Percentiles rank a stretch among this genome's conserved stretches.
Evolutionary conservation across 164 flowering plant genomes (phyloP).

Genomic region (Umbilicus rupestris): DNA sequence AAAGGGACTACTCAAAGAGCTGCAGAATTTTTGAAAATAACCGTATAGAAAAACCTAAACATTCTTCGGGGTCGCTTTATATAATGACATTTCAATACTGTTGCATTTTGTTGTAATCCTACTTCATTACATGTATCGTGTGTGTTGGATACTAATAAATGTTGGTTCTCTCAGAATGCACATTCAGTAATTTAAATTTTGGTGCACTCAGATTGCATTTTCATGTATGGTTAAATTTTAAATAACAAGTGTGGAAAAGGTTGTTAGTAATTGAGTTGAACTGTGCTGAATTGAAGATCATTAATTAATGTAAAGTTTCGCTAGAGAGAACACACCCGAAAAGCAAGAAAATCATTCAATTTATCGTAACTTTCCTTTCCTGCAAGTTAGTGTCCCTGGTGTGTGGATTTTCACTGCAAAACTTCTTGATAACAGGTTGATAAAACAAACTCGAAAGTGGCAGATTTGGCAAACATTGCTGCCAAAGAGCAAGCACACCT

Average conservation of each 20-base stretch:
- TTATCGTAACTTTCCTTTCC: neutral
- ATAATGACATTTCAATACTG: neutral
- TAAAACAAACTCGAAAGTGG: conserved; percentile 36
- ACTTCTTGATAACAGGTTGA: conserved; percentile 39
- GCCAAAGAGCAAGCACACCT: conserved; percentile 48
- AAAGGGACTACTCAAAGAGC: neutral
- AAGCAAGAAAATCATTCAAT: neutral
- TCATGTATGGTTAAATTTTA: neutral
- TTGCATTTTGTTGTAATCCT: neutral
- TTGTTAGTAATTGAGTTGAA: neutral
- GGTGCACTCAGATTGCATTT: neutral
- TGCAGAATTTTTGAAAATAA: neutral
- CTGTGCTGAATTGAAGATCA: neutral
- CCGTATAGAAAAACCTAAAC: no score
- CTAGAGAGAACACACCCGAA: no score
- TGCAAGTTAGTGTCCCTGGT: neutral
- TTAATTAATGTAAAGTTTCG: neutral
- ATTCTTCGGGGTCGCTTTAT: no score
- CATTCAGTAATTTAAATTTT: no score
- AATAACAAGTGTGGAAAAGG: neutral
- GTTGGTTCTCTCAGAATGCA: no score
- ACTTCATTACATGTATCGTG: neutral
- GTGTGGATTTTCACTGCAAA: neutral
- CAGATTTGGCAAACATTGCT: conserved; percentile 46
- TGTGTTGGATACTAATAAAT: no score